Base-by-base conservation (phyloP, 2,329 filamentous ascomycete species). In the Pestalotiopsis sp. region DNA sequence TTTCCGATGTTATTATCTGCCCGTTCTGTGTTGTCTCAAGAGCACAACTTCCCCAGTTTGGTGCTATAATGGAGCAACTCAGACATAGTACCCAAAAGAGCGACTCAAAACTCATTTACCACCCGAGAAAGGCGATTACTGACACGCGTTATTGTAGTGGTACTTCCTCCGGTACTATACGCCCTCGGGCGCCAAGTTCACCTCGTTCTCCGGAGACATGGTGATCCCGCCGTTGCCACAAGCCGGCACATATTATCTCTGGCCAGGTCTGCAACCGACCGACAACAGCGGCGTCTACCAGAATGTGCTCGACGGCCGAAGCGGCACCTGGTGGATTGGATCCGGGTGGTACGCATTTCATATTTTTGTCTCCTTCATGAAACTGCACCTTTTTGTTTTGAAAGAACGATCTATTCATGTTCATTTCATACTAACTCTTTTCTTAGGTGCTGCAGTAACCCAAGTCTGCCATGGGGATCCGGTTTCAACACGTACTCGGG, bases 231-330 rank as follows among this genome's bases (percentile, higher is more conserved):
- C 70, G 6, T 71, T 79, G 27, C 76, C 73, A 23, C 66, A 72
- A 63, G 78, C 78, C 7, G 81, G 75, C 0, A 76, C 73, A 9
- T 82, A 82, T 70, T 83, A 82, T 69, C 78, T 83, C 11, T 82
- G 80, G 81, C 81, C 81, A 1, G 81, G 81, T 1, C 77, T 82
- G 17, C 80, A 82, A 70, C 79, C 80, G 4, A 79, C 78, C 1
- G 80, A 81, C 68, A 76, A 76, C 65, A 78, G 74, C 20, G 81
- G 80, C n/a, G 79, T 82, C 3, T 82, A 82, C 68, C 80, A 82
- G 70, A 80, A 80, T 25, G 82, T 82, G 4, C 75, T 83, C 4
- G 81, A 82, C 70, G 80, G 81, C 9, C 71, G 79, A 1, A 79
- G 75, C 9, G 80, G 81, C 1, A 79, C 77, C 0, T 82, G 81